Conservation (phyloP, 176 grass and related monocot species). For the Oryza longistaminata region DNA sequence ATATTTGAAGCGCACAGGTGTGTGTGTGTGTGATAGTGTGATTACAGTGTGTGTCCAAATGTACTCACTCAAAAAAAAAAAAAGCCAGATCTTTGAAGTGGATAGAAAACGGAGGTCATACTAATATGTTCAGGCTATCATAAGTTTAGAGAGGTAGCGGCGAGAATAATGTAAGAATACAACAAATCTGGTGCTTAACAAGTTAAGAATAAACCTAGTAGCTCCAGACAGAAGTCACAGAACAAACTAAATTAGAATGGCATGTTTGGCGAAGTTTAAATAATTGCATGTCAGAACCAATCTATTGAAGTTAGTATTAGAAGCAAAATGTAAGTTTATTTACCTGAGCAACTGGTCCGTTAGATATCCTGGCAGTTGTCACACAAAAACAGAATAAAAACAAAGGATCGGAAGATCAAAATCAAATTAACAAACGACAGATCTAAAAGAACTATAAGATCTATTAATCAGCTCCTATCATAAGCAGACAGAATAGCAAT, state of each 20-base stretch:
- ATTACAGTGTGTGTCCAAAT: neutral
- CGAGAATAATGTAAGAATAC: constrained; percentile 12
- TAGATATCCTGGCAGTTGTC: constrained; percentile 49
- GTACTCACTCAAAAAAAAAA: neutral
- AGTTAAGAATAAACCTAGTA: neutral
- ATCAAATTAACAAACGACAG: constrained; percentile 6
- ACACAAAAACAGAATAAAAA: constrained; percentile 33
- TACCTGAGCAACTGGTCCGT: constrained; percentile 63
- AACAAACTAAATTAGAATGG: constrained; percentile 22
- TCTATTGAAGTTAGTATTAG: neutral
- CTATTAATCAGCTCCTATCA: neutral
- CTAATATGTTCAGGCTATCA: neutral
- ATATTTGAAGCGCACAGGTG: neutral
- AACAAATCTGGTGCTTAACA: constrained; percentile 3
- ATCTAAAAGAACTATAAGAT: neutral
- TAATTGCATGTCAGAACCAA: neutral
- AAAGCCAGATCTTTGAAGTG: neutral
- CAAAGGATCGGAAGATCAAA: neutral
- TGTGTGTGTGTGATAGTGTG: neutral
- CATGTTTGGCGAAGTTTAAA: constrained; percentile 12
- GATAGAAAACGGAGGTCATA: constrained; percentile 15
- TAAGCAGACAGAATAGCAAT: constrained; percentile 22
- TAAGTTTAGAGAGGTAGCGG: neutral
- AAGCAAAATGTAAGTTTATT: constrained; percentile 21
- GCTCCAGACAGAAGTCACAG: neutral